A percentile compares a stretch with the other conserved stretches of the same genome.
phyloP scores from a whole-genome alignment of 306 rosid genomes.

The Clitoria ternatea region DNA sequence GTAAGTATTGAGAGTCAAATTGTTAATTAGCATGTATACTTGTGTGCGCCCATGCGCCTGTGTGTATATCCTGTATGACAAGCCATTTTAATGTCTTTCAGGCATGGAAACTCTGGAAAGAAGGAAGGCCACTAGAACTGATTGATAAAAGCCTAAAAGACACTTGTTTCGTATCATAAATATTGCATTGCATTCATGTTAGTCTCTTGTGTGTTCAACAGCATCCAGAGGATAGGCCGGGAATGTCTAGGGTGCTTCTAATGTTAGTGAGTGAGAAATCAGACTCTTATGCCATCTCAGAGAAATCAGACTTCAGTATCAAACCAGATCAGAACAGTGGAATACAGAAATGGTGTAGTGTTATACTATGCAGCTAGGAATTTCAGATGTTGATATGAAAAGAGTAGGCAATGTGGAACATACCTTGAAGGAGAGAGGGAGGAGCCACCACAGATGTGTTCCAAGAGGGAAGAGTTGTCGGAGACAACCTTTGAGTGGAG shows the following conservation, averaged over 20 bases:
- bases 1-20: slow-evolving; percentile 32
- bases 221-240: slow-evolving; percentile 42
- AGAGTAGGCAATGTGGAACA: too few relatives aligned
- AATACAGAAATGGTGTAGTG: too few relatives aligned
- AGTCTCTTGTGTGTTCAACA: slow-evolving; percentile 66
- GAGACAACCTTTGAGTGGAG: too few relatives aligned
- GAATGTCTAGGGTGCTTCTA: slow-evolving; percentile 41
- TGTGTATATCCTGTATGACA: neutral
- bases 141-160: slow-evolving; percentile 37
- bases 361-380: too few relatives aligned
- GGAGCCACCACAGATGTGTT: too few relatives aligned
- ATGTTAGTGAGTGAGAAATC: slow-evolving; percentile 54
- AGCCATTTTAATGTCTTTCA: slow-evolving; percentile 18
- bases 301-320: too few relatives aligned
- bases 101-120: slow-evolving; percentile 68
- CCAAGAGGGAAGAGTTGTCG: too few relatives aligned
- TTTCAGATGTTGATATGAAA: too few relatives aligned
- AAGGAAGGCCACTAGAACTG: slow-evolving; percentile 43
- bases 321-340: too few relatives aligned
- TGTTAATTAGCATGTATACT: neutral
- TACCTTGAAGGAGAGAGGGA: too few relatives aligned
- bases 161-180: slow-evolving; percentile 23
- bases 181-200: slow-evolving; percentile 53
- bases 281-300: too few relatives aligned
- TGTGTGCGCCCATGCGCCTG: too few relatives aligned